Evolutionary conservation across 148 eudicot genomes (phyloP), one percentile per base, ranked within the genome.

Genomic region (Arctostaphylos glauca): DNA sequence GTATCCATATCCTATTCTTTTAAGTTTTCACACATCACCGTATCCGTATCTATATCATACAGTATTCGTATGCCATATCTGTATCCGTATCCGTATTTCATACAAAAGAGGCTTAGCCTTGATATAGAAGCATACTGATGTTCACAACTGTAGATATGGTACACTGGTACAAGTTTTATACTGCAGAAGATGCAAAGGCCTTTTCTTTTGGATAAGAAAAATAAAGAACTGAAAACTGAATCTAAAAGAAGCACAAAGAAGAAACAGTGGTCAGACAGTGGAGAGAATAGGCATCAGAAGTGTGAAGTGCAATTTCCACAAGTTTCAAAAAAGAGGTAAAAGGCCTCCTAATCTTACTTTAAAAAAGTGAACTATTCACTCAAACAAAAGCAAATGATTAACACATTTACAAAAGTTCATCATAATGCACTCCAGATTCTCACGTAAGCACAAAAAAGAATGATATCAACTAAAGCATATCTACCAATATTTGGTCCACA

Each of bases 341-440:
- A 85, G 85, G 58, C 47, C 38, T 31, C 44, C 59, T 74, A 79
- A 66, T 38, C 54, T 68, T 49, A 49, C 60, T 74, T 70, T 19
- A 72, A 78, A 70, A 89, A 86, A 84, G 83, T 54, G 54, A 91
- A 91, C 80, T 74, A 91, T 90, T 91, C 89, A 79, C 79, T 83
- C 73, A 46, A 43, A 87, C 91, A 86, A 93, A 93, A 93, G 91
- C 85, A 83, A 84, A 49, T 48, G 25, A 31, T 31, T 52, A 62
- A 15, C 49, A 70, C 56, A 54, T 67, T 47, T 48, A 5, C 52
- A 21, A 48, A 81, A 75, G 72, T 64, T 47, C 43, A n/a, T 59
- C 50, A 47, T 66, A 23, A 81, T 50, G 21, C 72, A 83, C 3
- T 78, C 52, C 60, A 75, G 71, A 80, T 85, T 74, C 76, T 41